Percentiles rank a stretch among this genome's conserved stretches.
Conservation (phyloP, 139 green algal species). For the Chlorella vulgaris region DNA sequence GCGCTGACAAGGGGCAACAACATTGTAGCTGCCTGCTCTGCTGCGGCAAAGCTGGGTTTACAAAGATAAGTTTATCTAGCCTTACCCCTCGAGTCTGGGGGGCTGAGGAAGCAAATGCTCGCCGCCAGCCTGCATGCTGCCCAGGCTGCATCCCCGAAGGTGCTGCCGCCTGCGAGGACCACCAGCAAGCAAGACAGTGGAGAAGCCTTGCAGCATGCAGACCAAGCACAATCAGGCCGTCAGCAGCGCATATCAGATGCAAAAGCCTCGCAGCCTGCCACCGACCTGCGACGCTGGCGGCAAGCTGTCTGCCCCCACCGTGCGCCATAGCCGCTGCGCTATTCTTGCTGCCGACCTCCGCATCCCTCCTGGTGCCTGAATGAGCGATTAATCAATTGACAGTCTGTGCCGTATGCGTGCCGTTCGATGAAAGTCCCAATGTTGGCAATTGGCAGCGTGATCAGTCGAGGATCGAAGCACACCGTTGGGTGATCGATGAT, state of each 20-base stretch:
- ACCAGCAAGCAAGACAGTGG: neutral
- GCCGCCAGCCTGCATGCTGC: neutral
- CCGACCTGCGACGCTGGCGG: conserved; percentile 6
- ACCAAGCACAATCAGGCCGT: no score
- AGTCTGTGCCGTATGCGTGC: no score
- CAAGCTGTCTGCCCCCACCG: neutral
- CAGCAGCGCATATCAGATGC: no score
- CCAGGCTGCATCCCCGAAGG: neutral
- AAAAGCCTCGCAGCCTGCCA: no score
- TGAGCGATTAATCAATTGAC: no score
- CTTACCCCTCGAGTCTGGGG: conserved; percentile 30
- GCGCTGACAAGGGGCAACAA: no score
- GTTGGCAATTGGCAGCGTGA: no score
- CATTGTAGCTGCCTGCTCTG: no score
- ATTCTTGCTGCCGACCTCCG: conserved; percentile 1
- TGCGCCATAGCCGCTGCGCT: conserved; percentile 3
- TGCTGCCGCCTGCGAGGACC: conserved; percentile 5
- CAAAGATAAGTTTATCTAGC: neutral
- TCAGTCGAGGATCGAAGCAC: no score
- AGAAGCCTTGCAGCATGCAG: no score
- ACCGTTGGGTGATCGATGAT: no score
- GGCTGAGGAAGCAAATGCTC: neutral
- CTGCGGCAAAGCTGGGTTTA: neutral
- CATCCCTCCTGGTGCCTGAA: conserved; percentile 8
- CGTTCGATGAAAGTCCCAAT: no score